phyloP scores from a whole-genome alignment of 2,329 filamentous ascomycete species.

The Fusarium aywerte region DNA sequence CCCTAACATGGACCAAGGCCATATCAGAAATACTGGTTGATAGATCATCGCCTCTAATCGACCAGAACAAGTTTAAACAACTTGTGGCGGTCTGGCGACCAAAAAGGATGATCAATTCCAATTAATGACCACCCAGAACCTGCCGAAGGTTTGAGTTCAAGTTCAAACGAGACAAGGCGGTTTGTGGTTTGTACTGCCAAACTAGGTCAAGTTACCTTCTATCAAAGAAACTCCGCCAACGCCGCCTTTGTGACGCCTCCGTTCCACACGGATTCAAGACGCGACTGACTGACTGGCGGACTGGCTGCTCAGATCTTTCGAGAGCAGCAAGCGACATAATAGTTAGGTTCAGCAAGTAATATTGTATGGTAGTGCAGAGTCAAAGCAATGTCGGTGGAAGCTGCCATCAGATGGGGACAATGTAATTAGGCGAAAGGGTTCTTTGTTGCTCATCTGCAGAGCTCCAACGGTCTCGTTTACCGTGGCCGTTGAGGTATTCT shows the following conservation, averaged over 20 bases:
- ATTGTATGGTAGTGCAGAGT: background rate
- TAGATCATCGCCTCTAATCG: conserved; percentile 28
- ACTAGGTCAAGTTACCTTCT: conserved; percentile 3
- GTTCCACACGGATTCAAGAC: conserved; percentile 29
- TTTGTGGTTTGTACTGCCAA: conserved; percentile 15
- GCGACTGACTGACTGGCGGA: conserved; percentile 20
- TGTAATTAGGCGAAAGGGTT: conserved; percentile 3
- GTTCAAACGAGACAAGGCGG: conserved; percentile 1
- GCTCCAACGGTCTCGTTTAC: conserved; percentile 1
- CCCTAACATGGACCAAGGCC: conserved; percentile 1
- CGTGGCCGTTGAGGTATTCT: conserved; percentile 1
- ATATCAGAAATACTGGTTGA: background rate
- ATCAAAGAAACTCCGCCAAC: conserved; percentile 21
- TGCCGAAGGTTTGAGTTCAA: background rate
- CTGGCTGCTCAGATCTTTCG: conserved; percentile 2
- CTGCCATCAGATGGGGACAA: conserved; percentile 4
- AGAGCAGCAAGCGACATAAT: conserved; percentile 1
- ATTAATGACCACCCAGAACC: background rate
- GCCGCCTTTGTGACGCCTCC: conserved; percentile 28
- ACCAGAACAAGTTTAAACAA: conserved; percentile 11
- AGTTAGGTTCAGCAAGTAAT: background rate
- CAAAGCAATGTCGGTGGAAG: background rate
- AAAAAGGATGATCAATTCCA: conserved; percentile 30
- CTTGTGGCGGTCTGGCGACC: conserved; percentile 31
- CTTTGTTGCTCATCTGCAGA: conserved; percentile 8